Conservation (phyloP, 2,329 filamentous ascomycete genomes). For the Fusarium nodosum region DNA sequence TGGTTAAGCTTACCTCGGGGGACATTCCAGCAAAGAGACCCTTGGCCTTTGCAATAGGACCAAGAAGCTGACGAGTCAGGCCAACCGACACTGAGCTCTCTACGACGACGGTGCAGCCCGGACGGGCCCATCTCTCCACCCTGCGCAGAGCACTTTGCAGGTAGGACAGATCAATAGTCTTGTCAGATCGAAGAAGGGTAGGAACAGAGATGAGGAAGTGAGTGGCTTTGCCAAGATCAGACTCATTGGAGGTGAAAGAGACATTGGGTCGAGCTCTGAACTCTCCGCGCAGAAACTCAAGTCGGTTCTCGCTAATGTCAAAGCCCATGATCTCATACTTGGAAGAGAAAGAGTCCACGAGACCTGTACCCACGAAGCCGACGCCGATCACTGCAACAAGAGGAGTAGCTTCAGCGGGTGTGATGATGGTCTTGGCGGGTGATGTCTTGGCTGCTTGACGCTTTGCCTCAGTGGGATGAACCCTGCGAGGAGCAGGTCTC, state of each 20-base stretch:
- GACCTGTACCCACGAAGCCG: constrained; percentile 65
- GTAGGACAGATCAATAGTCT: constrained; percentile 62
- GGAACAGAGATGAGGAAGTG: constrained; percentile 68
- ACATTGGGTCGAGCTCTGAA: constrained; percentile 40
- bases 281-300: constrained; percentile 52
- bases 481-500: constrained; percentile 12
- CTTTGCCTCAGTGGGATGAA: neutral
- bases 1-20: constrained; percentile 51
- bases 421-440: neutral
- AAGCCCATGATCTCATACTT: constrained; percentile 60
- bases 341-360: constrained; percentile 59
- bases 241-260: constrained; percentile 55
- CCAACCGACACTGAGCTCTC: constrained; percentile 67
- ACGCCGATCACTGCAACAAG: constrained; percentile 65
- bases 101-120: constrained; percentile 63
- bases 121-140: constrained; percentile 57
- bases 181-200: constrained; percentile 62
- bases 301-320: constrained; percentile 58
- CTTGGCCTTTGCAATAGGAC: constrained; percentile 57
- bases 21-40: constrained; percentile 64
- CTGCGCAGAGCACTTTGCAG: constrained; percentile 59
- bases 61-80: constrained; percentile 66
- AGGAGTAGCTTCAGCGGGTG: constrained; percentile 39
- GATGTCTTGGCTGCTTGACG: constrained; percentile 7
- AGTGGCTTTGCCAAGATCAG: constrained; percentile 58